phyloP scores from a whole-genome alignment of 306 rosid genomes.

The Mucuna pruriens region DNA sequence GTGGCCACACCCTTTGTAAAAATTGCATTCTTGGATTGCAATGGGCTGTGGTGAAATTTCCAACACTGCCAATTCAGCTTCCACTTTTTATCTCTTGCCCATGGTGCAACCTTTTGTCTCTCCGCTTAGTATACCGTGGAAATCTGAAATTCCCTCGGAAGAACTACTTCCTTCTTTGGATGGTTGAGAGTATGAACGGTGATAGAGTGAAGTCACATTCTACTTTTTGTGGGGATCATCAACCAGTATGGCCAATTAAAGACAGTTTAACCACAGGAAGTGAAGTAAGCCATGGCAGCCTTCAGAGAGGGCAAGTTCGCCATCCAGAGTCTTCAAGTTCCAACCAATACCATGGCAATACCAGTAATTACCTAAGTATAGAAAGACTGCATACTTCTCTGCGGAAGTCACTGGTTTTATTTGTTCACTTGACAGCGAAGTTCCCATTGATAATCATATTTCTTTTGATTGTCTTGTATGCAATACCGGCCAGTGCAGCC shows the following conservation, averaged over 20 bases:
- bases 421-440: slow-evolving; percentile 77
- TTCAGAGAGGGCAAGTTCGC: slow-evolving; percentile 51
- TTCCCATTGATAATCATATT: slow-evolving; percentile 77
- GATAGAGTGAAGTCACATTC: slow-evolving; percentile 64
- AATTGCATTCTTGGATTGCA: slow-evolving; percentile 82
- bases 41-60: slow-evolving; percentile 84
- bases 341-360: slow-evolving; percentile 32
- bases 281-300: slow-evolving; percentile 47
- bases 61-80: slow-evolving; percentile 80
- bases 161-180: slow-evolving; percentile 89
- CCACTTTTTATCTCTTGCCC: slow-evolving; percentile 92
- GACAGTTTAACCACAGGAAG: slow-evolving; percentile 49
- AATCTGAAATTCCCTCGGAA: slow-evolving; percentile 76
- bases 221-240: slow-evolving; percentile 51
- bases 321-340: slow-evolving; percentile 50
- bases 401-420: slow-evolving; percentile 62
- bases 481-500: slow-evolving; percentile 85
- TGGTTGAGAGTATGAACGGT: slow-evolving; percentile 86
- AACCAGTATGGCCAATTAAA: slow-evolving; percentile 47
- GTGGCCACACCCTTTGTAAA: slow-evolving; percentile 93
- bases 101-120: slow-evolving; percentile 84
- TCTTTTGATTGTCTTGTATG: slow-evolving; percentile 74
- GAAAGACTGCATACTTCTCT: slow-evolving; percentile 62
- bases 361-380: slow-evolving; percentile 49
- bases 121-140: slow-evolving; percentile 74